Conservation (phyloP, 1,284 basidiomycete genomes). For the Ustilago cynodontis region DNA sequence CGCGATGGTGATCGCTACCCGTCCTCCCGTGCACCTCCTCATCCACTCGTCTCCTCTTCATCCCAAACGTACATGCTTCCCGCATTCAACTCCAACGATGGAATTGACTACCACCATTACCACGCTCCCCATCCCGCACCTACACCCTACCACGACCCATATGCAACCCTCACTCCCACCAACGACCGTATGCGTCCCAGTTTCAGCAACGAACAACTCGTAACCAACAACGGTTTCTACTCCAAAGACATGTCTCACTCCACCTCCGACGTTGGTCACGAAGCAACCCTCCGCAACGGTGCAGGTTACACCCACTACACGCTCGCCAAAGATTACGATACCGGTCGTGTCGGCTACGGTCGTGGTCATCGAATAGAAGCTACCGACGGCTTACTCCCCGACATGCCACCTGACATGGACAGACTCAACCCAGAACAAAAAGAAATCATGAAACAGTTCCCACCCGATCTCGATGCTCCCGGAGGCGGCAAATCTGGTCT, state of each 20-base stretch:
- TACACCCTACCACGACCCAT: slow-evolving; percentile 37
- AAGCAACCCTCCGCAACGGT: slow-evolving; percentile 11
- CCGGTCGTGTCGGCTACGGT: slow-evolving; percentile 23
- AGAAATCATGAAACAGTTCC: slow-evolving; percentile 60
- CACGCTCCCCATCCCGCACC: slow-evolving; percentile 14
- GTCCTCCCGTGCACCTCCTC: not conserved
- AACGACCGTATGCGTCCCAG: slow-evolving; percentile 12
- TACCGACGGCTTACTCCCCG: slow-evolving; percentile 48
- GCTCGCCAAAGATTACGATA: slow-evolving; percentile 25
- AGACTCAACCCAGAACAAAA: slow-evolving; percentile 54
- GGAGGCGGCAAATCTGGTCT: slow-evolving; percentile 41
- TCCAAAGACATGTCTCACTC: slow-evolving; percentile 16
- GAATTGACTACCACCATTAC: slow-evolving; percentile 33
- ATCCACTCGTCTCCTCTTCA: slow-evolving; percentile 3
- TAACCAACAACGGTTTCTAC: slow-evolving; percentile 7
- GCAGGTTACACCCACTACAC: slow-evolving; percentile 14
- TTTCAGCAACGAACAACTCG: slow-evolving; percentile 20
- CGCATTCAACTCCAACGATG: slow-evolving; percentile 14
- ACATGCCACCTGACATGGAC: slow-evolving; percentile 39
- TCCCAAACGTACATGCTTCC: slow-evolving; percentile 22
- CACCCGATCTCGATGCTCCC: slow-evolving; percentile 62
- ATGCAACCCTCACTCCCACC: slow-evolving; percentile 14
- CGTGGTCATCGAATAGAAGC: slow-evolving; percentile 31
- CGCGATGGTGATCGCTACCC: slow-evolving; percentile 8
- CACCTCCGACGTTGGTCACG: slow-evolving; percentile 20